Evolutionary conservation across 495 filamentous ascomycete genomes (phyloP).

Genomic region (Chaetomium cochliodes): DNA sequence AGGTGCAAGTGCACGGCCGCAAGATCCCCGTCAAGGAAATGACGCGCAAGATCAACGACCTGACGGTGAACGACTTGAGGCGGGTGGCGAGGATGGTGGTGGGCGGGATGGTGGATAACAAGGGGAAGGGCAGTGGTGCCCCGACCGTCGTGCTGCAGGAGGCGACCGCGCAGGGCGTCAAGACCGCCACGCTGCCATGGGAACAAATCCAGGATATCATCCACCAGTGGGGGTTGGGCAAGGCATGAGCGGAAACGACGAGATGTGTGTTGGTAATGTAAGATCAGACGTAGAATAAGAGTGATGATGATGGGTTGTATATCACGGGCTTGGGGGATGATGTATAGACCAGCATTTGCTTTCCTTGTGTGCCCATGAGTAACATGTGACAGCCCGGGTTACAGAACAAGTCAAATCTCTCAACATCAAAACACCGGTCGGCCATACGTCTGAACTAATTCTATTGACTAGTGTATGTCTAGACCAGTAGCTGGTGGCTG

Average conservation of each 20-base stretch:
- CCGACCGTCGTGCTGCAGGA: slow-evolving; percentile 96
- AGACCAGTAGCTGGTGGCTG: neutral
- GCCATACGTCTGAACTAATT: neutral
- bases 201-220: slow-evolving; percentile 85
- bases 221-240: slow-evolving; percentile 77
- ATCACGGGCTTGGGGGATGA: neutral
- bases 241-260: slow-evolving; percentile 26
- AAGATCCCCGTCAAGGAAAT: slow-evolving; percentile 92
- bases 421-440: neutral
- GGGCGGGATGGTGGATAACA: slow-evolving; percentile 71
- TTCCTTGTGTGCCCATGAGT: neutral
- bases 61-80: slow-evolving; percentile 79
- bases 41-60: slow-evolving; percentile 77
- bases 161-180: slow-evolving; percentile 55
- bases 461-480: neutral
- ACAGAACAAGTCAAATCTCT: neutral
- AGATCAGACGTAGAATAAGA: slow-evolving; percentile 8
- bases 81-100: slow-evolving; percentile 82
- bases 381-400: neutral
- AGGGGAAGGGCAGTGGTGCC: slow-evolving; percentile 75
- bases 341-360: slow-evolving; percentile 5
- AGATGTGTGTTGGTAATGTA: slow-evolving; percentile 5
- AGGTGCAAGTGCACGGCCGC: slow-evolving; percentile 90
- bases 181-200: slow-evolving; percentile 63
- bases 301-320: neutral